Base-by-base conservation (phyloP, 2,329 filamentous ascomycete species). In the Sclerotinia subarctica region DNA sequence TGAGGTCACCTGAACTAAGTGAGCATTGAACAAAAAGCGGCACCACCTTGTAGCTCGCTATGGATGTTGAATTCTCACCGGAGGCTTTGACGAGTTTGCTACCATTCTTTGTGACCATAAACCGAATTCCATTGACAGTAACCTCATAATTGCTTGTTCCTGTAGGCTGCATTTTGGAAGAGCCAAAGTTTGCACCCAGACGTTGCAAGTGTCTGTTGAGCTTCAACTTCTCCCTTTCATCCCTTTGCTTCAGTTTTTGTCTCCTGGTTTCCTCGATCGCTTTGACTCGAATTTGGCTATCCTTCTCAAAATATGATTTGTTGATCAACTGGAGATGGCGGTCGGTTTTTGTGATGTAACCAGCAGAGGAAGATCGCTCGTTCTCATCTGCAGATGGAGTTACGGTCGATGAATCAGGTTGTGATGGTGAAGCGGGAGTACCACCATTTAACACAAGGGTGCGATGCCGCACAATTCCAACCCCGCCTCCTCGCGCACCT, bases 291-390 rank as follows among this genome's bases (percentile, higher is more conserved):
- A 85, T 85, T 76, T 91, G 86, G 15, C 85, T 83, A 69, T 92
- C 88, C 77, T 92, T 90, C 71, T 93, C 88, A 77, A 90, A 95
- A 1, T 94, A 86, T 21, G 87, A 86, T 26, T 89, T 86, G 76
- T 94, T 96, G 79, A 96, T 95, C 52, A 96, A 81, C 78, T 96
- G 92, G 76, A 91, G 86, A 76, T 94, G 91, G 62, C 90, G 89
- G 77, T 91, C 91, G 62, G 83, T 89, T 76, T 89, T 91, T 7
- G 88, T 86, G 53, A 95, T 85, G 87, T 90, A 94, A 3, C 86
- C 79, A 67, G 78, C 78, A 66, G 68, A 57, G 19, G 69, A 75
- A 11, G 68, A 21, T 13, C 73, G 47, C 24, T 69, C 47, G 64
- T 69, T 71, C 13, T 74, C 70, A 46, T 72, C 72, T 66, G 70